A percentile compares a stretch with the other conserved stretches of the same genome.
Conservation (phyloP, 495 filamentous ascomycete species). For the Tuber calosporum region DNA sequence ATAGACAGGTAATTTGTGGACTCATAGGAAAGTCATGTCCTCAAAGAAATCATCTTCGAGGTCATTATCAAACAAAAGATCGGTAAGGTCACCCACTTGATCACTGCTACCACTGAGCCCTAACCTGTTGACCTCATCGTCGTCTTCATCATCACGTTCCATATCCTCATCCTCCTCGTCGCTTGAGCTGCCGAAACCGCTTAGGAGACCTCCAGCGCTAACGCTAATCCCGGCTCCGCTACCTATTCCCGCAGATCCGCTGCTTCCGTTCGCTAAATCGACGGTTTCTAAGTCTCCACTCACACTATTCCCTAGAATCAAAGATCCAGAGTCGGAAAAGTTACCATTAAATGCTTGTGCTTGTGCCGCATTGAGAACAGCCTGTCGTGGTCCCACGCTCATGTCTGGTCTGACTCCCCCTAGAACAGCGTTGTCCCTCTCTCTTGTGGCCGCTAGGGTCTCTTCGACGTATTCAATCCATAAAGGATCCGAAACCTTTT, state of each 20-base stretch:
- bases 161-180: constrained; percentile 96
- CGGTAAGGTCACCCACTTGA: constrained; percentile 43
- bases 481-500: constrained; percentile 74
- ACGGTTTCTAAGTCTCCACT: constrained; percentile 61
- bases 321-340: constrained; percentile 61
- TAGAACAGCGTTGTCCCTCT: constrained; percentile 97
- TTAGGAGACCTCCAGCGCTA: constrained; percentile 64
- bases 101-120: constrained; percentile 41
- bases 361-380: constrained; percentile 56
- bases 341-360: constrained; percentile 55
- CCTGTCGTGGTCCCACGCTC: constrained; percentile 60
- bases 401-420: constrained; percentile 90
- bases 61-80: constrained; percentile 42
- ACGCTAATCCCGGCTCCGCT: constrained; percentile 57
- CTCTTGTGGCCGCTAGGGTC: constrained; percentile 83
- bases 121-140: constrained; percentile 44
- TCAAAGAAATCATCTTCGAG: constrained; percentile 39
- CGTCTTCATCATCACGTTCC: constrained; percentile 75
- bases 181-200: constrained; percentile 91
- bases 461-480: constrained; percentile 97
- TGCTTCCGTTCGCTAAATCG: constrained; percentile 62
- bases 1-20: constrained; percentile 27
- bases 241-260: constrained; percentile 49
- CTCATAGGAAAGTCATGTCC: constrained; percentile 41
- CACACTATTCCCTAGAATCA: constrained; percentile 48